These are phyloP conservation scores for Dendryphion nanum DNA, from an alignment of 2,329 filamentous ascomycete species.

Conservation along the genomic window DNA sequence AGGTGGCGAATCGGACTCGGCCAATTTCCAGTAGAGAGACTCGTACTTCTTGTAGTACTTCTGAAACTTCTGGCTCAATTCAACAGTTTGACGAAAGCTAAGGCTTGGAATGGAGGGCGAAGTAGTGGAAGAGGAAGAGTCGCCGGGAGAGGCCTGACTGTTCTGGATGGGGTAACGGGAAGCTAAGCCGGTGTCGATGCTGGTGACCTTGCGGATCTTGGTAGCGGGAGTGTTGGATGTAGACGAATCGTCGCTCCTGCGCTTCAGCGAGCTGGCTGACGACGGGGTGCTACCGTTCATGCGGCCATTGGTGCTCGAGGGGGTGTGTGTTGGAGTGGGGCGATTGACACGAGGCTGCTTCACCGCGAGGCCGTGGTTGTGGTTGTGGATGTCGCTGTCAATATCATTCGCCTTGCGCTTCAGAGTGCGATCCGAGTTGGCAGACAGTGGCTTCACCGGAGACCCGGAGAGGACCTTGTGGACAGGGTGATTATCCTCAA, in stretches of 20 bases:
- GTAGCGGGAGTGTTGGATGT: constrained; percentile 27
- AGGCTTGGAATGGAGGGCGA: constrained; percentile 33
- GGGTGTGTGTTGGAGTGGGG: constrained; percentile 26
- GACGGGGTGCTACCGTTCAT: constrained; percentile 28
- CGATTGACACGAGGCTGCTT: constrained; percentile 35
- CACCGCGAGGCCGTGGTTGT: constrained; percentile 32
- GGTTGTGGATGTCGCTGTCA: constrained; percentile 36
- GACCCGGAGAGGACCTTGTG: constrained; percentile 39
- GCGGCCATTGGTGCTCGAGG: constrained; percentile 28
- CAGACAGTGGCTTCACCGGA: constrained; percentile 29
- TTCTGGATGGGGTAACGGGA: constrained; percentile 36
- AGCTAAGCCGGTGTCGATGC: constrained; percentile 32
- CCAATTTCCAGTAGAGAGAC: constrained; percentile 52
- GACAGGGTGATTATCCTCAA: constrained; percentile 46
- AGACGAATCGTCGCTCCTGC: constrained; percentile 44
- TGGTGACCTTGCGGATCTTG: constrained; percentile 35
- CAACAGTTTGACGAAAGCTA: constrained; percentile 46
- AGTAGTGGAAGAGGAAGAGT: constrained; percentile 34
- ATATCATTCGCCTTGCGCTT: constrained; percentile 44
- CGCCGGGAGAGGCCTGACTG: constrained; percentile 31
- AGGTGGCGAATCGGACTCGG: constrained; percentile 42
- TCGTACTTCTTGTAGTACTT: constrained; percentile 59
- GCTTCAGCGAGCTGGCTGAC: constrained; percentile 40
- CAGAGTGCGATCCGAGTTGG: constrained; percentile 33
- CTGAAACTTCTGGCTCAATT: constrained; percentile 54